These are phyloP conservation scores for Fusarium tjaetaba DNA, from an alignment of 2,329 filamentous ascomycete species.

Conservation along the genomic window DNA sequence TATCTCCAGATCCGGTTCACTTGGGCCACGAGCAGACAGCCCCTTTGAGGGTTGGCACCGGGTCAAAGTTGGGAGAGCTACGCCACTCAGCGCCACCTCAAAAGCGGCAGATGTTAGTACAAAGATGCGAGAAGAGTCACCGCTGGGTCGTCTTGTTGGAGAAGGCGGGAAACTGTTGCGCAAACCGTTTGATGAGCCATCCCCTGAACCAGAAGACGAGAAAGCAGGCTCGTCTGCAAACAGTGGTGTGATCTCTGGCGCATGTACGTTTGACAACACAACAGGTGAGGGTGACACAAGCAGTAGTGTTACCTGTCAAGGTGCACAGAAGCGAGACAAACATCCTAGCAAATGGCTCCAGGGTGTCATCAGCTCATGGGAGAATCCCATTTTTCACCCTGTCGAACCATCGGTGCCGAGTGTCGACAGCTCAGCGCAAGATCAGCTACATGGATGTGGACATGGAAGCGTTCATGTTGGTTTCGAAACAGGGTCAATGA, in stretches of 20 bases:
- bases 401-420: conserved; percentile 58
- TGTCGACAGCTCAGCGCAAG: conserved; percentile 35
- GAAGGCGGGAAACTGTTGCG: conserved; percentile 54
- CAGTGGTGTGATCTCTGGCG: background rate
- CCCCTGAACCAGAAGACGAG: conserved; percentile 17
- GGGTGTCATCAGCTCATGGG: conserved; percentile 71
- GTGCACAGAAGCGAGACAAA: conserved; percentile 1
- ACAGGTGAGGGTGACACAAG: background rate
- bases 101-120: background rate
- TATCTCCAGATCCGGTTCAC: background rate
- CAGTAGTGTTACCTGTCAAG: background rate
- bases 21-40: conserved; percentile 15
- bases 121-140: background rate
- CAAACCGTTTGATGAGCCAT: conserved; percentile 56
- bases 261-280: background rate
- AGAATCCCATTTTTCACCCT: conserved; percentile 78
- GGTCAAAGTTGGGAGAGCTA: conserved; percentile 45
- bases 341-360: conserved; percentile 64
- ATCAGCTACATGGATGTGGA: background rate
- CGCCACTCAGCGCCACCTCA: background rate
- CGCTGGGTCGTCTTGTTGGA: conserved; percentile 48
- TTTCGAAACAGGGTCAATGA: conserved; percentile 45
- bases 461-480: conserved; percentile 34
- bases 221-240: background rate
- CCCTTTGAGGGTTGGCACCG: conserved; percentile 53